Conservation (phyloP, 2,329 filamentous ascomycete species). For the Hortaea sp. region DNA sequence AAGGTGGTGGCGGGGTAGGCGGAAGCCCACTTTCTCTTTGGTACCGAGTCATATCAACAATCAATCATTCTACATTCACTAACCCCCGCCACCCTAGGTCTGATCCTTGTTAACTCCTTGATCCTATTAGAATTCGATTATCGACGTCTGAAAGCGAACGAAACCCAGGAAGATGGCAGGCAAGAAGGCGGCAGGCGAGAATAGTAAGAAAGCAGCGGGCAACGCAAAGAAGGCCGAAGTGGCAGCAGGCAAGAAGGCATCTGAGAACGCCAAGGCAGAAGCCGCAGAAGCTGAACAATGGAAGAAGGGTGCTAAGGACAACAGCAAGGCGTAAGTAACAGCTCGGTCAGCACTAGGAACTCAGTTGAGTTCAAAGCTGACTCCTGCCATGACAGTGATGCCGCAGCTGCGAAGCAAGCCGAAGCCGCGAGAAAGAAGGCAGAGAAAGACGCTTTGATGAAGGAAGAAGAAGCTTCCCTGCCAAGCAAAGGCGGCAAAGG, state of each 20-base stretch:
- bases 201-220: slow-evolving; percentile 79
- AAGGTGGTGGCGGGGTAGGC: too few species aligned
- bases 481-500: slow-evolving; percentile 56
- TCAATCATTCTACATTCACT: too few species aligned
- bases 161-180: slow-evolving; percentile 47
- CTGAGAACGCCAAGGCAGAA: slow-evolving; percentile 54
- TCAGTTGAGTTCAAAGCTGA: background rate
- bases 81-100: too few species aligned
- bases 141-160: background rate
- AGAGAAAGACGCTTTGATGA: slow-evolving; percentile 72
- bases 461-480: slow-evolving; percentile 67
- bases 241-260: slow-evolving; percentile 69
- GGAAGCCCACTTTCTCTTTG: too few species aligned
- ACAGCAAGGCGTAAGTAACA: slow-evolving; percentile 67
- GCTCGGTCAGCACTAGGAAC: background rate
- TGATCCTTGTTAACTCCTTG: too few species aligned
- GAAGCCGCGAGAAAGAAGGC: slow-evolving; percentile 82
- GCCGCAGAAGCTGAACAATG: slow-evolving; percentile 66
- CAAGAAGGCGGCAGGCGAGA: slow-evolving; percentile 58
- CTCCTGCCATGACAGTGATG: slow-evolving; percentile 50
- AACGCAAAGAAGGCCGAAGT: slow-evolving; percentile 88
- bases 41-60: too few species aligned
- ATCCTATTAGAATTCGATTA: too few species aligned
- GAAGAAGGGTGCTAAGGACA: slow-evolving; percentile 76
- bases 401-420: slow-evolving; percentile 72